Base-by-base conservation (phyloP, 208 protist genomes). In the Leishmania gerbilli region DNA sequence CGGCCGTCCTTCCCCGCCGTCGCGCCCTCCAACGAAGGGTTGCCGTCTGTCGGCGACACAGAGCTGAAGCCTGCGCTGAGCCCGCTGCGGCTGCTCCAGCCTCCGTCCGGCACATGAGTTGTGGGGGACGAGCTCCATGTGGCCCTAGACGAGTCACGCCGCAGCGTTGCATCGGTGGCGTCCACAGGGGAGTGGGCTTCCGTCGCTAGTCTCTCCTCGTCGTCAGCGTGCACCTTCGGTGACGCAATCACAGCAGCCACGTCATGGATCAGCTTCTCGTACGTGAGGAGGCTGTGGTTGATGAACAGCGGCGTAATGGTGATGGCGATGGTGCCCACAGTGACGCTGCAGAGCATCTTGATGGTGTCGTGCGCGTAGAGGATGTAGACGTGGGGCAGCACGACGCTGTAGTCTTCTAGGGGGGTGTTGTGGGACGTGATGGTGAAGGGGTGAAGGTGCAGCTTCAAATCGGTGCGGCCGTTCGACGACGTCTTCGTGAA, bases 231-330 rank as follows among this genome's bases (percentile, higher is more conserved):
- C 56, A 72, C 45, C 24, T 80, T 55, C 60, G 87, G 77, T 21
- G 88, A 75, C 0, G 81, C 68, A 11, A 96, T 40, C 7, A 91
- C 47, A 1, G 74, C 78, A 17, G 90, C 47, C 19, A 92, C n/a
- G 56, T 91, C 86, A 27, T 81, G 72, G 19, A 90, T 86, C 45
- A 95, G 5, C 84, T 90, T 91, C 47, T 91, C 83, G 72, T 90
- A 97, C 24, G 91, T 84, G 24, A 96, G 84, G 40, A 95, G 31
- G 47, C 86, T 80, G 89, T 98, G 92, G 65, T 95, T 94, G 60
- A 96, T 89, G 71, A 98, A 93, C 45, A 87, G 87, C 27, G 95
- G 90, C 13, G 91, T 94, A 40, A 98, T 84, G 15, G 88, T 95
- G 64, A 95, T 88, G 42, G 89, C 90, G n/a, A 98, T 78, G 11